Evolutionary conservation across 768 basidiomycete species (phyloP), one percentile per base, ranked within the genome.

Genomic region (Calocybe gangraenosa): DNA sequence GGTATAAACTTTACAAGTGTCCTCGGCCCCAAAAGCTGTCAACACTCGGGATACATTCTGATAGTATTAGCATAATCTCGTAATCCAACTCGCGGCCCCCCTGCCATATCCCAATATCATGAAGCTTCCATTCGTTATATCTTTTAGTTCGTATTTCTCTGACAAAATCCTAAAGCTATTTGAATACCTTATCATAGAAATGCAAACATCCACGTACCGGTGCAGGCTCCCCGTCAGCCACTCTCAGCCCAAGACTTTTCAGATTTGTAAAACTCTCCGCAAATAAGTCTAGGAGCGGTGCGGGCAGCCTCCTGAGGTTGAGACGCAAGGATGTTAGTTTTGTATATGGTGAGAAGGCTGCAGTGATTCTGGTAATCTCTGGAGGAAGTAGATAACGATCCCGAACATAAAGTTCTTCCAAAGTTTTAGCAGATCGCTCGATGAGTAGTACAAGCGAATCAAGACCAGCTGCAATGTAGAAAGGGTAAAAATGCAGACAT

Each of bases 401-500:
- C 25, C 69, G 59, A 15, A 77, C 63, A 7, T 56, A 60, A 1
- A 77, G 55, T 0, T 51, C 54, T 9, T 52, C 59, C 18, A 77
- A 53, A 1, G 66, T 66, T 0, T 57, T 38, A 1, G 62, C 54
- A 1, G 68, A 64, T 1, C 65, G 58, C 4, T 59, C 37, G 17
- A 71, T 60, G 41, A 62, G 64, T 5, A 50, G 49, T 3, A 66
- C 40, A 9, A 73, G 56, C 3, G 65, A 56, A 17, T 67, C 55
- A 22, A 71, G 64, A 0, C 72, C 71, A 31, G 37, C 10, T 43
- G 41, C 25, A 57, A 57, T 32, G 55, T 58, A 3, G 7, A 73
- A 70, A 1, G 73, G 74, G 49, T 71, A 75, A 23, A 77, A 57
- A 17, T 71, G 65, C 20, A 77, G 51, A 7, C 48, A 42, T n/a